A percentile compares a stretch with the other conserved stretches of the same genome.
These are phyloP conservation scores for Gracilaria vermiculophylla DNA, from an alignment of 23 red algal species.

Conservation along the genomic window DNA sequence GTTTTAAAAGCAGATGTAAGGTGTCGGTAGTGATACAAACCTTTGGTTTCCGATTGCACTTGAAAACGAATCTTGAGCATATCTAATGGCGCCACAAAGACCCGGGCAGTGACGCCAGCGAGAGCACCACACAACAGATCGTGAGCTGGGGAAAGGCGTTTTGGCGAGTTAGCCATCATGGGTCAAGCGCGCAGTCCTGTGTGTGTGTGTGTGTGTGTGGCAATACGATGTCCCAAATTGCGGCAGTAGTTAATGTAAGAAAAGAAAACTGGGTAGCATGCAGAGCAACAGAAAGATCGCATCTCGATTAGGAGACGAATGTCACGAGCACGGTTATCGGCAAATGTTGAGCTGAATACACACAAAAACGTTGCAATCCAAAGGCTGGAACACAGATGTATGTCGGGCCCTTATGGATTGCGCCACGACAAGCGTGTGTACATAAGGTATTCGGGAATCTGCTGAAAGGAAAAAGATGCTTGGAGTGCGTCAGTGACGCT, in stretches of 20 bases:
- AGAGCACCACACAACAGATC: slow-evolving; percentile 85
- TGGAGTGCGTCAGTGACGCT: too few relatives aligned
- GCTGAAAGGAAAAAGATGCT: too few relatives aligned
- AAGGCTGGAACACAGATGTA: neutral
- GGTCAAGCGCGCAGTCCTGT: neutral
- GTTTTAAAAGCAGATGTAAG: slow-evolving; percentile 26
- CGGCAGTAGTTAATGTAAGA: neutral
- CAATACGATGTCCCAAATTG: neutral
- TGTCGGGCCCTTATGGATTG: neutral
- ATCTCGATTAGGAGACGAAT: neutral
- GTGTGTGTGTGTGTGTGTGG: too few relatives aligned
- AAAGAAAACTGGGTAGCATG: neutral
- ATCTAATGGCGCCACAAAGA: slow-evolving; percentile 85
- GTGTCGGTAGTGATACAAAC: slow-evolving; percentile 23
- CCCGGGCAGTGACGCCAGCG: slow-evolving; percentile 68
- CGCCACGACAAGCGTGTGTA: too few relatives aligned
- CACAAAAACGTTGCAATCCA: neutral
- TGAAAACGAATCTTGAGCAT: slow-evolving; percentile 95
- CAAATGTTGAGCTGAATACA: neutral
- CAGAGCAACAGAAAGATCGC: neutral
- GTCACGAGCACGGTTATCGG: neutral
- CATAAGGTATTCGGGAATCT: too few relatives aligned
- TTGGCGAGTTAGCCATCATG: neutral
- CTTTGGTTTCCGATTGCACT: slow-evolving; percentile 63
- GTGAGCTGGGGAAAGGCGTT: slow-evolving; percentile 40